These are phyloP conservation scores for Saxophila tyrrhenica DNA, from an alignment of 495 filamentous ascomycete genomes.

Conservation along the genomic window DNA sequence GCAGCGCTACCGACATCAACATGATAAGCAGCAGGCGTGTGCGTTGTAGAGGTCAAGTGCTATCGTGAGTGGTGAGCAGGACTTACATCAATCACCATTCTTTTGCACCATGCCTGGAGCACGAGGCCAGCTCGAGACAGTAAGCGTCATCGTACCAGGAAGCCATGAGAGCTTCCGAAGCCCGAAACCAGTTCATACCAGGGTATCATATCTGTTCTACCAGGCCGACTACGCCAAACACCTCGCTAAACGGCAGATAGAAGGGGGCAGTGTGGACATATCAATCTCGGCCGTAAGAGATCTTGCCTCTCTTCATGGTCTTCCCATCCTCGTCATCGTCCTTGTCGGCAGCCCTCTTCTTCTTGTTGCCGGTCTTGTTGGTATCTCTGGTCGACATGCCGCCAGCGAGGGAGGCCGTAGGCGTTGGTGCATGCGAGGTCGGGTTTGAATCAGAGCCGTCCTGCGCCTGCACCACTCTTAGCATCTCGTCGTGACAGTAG, in stretches of 20 bases:
- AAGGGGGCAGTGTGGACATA: neutral
- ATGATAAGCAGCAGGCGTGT: no score
- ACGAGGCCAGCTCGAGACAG: no score
- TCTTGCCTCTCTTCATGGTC: conserved; percentile 30
- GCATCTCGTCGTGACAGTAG: no score
- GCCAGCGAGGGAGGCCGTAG: conserved; percentile 27
- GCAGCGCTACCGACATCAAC: no score
- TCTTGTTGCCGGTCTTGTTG: conserved; percentile 28
- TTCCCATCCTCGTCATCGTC: conserved; percentile 33
- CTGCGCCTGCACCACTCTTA: no score
- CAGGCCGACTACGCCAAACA: neutral
- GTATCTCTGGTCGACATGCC: conserved; percentile 23
- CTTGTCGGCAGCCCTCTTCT: conserved; percentile 25
- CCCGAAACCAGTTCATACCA: no score
- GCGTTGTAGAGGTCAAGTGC: no score
- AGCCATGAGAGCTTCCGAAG: no score
- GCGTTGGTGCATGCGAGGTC: conserved; percentile 29
- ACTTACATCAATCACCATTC: no score
- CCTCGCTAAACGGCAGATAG: neutral
- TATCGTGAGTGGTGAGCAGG: no score
- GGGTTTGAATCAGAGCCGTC: conserved; percentile 17
- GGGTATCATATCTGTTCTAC: neutral
- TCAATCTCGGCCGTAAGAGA: conserved; percentile 32
- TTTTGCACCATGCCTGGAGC: no score
- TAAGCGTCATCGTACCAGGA: no score